Conservation (phyloP, 1,284 basidiomycete species). For the Caloboletus inedulis region DNA sequence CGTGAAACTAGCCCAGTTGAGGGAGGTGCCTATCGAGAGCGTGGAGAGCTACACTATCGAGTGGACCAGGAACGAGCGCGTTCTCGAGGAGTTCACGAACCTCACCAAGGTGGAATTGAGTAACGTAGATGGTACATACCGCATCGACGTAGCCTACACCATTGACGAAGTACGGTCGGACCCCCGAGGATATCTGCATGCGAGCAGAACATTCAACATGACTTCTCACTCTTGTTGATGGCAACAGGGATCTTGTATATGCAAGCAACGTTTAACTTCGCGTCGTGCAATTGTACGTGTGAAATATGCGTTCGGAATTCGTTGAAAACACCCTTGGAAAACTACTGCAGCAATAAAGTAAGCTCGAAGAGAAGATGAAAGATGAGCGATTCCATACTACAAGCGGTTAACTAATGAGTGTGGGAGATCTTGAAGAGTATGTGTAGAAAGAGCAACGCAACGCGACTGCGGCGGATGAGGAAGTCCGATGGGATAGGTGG, state of each 20-base stretch:
- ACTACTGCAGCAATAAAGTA: slow-evolving; percentile 28
- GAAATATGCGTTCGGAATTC: slow-evolving; percentile 14
- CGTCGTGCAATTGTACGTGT: too few relatives aligned
- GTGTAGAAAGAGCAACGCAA: slow-evolving; percentile 8
- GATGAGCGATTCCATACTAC: slow-evolving; percentile 30
- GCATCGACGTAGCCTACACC: slow-evolving; percentile 47
- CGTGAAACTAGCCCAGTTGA: slow-evolving; percentile 59
- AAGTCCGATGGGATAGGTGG: slow-evolving; percentile 16
- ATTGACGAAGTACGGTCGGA: slow-evolving; percentile 57
- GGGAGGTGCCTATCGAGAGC: slow-evolving; percentile 34
- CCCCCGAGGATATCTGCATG: slow-evolving; percentile 32
- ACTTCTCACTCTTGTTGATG: slow-evolving; percentile 3
- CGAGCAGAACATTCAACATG: slow-evolving; percentile 22
- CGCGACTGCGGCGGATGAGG: slow-evolving; percentile 12
- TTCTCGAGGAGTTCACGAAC: slow-evolving; percentile 47
- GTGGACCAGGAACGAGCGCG: slow-evolving; percentile 49
- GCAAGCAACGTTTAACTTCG: too few relatives aligned
- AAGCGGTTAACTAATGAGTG: slow-evolving; percentile 24
- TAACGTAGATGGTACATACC: slow-evolving; percentile 40
- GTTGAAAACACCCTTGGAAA: slow-evolving; percentile 9
- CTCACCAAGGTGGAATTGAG: slow-evolving; percentile 43
- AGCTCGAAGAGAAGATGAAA: slow-evolving; percentile 10
- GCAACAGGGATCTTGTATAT: background rate
- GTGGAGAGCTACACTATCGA: slow-evolving; percentile 53
- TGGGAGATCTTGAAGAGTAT: slow-evolving; percentile 14